Conservation (phyloP, 257 asterid species). For the Nicotiana tabacum region DNA sequence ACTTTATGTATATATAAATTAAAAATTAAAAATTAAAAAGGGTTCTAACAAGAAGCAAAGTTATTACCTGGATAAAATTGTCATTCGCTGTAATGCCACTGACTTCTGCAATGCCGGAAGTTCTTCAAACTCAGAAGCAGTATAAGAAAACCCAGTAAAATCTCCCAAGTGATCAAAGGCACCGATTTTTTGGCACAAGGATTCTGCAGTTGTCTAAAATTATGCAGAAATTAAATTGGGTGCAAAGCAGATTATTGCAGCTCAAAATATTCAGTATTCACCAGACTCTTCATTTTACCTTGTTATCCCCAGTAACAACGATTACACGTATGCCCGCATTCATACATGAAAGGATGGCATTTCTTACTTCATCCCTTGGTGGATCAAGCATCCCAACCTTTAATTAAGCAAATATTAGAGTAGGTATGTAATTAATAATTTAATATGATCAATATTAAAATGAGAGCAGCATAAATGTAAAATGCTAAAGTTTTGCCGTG, state of each 20-base stretch:
- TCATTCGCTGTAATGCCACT: slow-evolving; percentile 83
- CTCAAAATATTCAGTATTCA: neutral
- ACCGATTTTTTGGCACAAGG: slow-evolving; percentile 82
- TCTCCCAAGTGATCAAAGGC: slow-evolving; percentile 82
- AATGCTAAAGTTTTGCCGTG: neutral
- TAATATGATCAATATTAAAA: neutral
- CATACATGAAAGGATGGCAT: slow-evolving; percentile 94
- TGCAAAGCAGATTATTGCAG: neutral
- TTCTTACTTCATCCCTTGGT: slow-evolving; percentile 94
- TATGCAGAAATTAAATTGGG: slow-evolving; percentile 6
- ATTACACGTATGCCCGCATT: slow-evolving; percentile 99
- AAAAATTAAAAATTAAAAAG: neutral
- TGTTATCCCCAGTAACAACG: slow-evolving; percentile 98
- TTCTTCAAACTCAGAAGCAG: slow-evolving; percentile 96
- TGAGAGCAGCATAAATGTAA: neutral
- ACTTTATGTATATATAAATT: neutral
- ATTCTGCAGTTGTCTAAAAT: slow-evolving; percentile 81
- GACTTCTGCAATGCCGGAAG: slow-evolving; percentile 87
- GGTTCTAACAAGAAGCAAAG: neutral
- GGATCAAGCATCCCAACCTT: slow-evolving; percentile 99
- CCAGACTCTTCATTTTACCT: slow-evolving; percentile 39
- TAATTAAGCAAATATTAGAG: slow-evolving; percentile 15
- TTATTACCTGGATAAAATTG: slow-evolving; percentile 70
- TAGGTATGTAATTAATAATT: slow-evolving; percentile 8
- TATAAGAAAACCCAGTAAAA: slow-evolving; percentile 75